Evolutionary conservation across 1,284 basidiomycete species (phyloP).

Genomic region (Laetiporus sulphureus): DNA sequence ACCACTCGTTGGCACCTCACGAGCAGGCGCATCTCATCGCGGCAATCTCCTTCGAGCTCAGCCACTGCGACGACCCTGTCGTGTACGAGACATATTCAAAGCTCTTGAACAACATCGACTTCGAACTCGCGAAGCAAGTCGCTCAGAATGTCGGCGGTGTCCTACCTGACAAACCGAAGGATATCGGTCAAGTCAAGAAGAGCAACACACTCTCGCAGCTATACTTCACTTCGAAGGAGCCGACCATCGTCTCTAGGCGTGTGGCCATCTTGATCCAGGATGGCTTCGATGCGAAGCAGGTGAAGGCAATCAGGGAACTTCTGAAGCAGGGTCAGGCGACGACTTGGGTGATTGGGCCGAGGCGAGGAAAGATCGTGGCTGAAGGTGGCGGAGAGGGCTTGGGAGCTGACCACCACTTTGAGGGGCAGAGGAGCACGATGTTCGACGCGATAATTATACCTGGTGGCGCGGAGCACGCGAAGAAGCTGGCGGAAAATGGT

Average conservation of each 20-base stretch:
- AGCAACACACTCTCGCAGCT: conserved; percentile 51
- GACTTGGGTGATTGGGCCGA: conserved; percentile 62
- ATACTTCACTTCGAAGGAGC: conserved; percentile 49
- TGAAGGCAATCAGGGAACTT: conserved; percentile 48
- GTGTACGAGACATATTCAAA: conserved; percentile 65
- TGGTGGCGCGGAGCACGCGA: conserved; percentile 50
- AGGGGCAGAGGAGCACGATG: conserved; percentile 72
- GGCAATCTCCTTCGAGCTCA: conserved; percentile 75
- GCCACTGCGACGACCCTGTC: conserved; percentile 67
- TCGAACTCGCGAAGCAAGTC: conserved; percentile 59
- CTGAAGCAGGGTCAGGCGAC: conserved; percentile 49
- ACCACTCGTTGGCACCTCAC: conserved; percentile 62
- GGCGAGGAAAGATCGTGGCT: conserved; percentile 53
- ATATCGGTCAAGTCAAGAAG: conserved; percentile 50
- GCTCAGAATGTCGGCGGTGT: conserved; percentile 58
- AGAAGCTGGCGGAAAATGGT: conserved; percentile 46
- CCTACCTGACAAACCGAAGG: conserved; percentile 40
- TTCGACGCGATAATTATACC: conserved; percentile 77
- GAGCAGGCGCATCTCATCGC: conserved; percentile 64
- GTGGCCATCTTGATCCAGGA: conserved; percentile 72
- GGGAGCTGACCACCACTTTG: conserved; percentile 61
- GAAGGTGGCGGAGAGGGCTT: conserved; percentile 27
- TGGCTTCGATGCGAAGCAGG: conserved; percentile 59
- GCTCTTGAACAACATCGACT: conserved; percentile 63
- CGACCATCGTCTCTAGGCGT: conserved; percentile 61